Percentiles rank a stretch among this genome's conserved stretches.
These are phyloP conservation scores for Talaromyces stipitatus DNA, from an alignment of 495 filamentous ascomycete species.

Conservation along the genomic window DNA sequence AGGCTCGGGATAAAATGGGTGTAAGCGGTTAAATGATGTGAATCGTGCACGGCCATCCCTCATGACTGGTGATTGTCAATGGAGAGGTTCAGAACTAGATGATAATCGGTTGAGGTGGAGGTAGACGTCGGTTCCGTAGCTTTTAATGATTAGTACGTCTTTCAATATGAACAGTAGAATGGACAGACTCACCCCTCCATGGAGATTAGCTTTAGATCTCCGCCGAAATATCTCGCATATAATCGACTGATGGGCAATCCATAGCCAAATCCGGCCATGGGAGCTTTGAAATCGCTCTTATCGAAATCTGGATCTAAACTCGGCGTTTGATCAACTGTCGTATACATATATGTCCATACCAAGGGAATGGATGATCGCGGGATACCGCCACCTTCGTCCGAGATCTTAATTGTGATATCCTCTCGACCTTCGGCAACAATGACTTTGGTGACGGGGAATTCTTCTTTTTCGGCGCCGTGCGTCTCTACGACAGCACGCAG, in stretches of 20 bases:
- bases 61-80: conserved; percentile 98
- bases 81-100: conserved; percentile 90
- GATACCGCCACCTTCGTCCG: conserved; percentile 93
- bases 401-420: conserved; percentile 97
- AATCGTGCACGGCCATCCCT: conserved; percentile 57
- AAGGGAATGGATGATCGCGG: conserved; percentile 84
- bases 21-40: conserved; percentile 38
- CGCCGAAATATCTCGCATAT: conserved; percentile 95
- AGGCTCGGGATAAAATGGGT: conserved; percentile 32
- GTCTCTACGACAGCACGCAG: conserved; percentile 93
- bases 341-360: conserved; percentile 99
- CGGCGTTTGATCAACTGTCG: conserved; percentile 91
- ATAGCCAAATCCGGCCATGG: conserved; percentile 98
- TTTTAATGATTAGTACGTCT: conserved; percentile 27
- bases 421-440: conserved; percentile 96
- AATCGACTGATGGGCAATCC: conserved; percentile 87
- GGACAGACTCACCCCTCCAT: conserved; percentile 87
- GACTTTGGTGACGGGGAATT: conserved; percentile 93
- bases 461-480: conserved; percentile 88
- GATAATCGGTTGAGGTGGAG: conserved; percentile 93
- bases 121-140: conserved; percentile 97
- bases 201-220: conserved; percentile 93
- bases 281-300: conserved; percentile 98
- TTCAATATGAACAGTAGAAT: conserved; percentile 1
- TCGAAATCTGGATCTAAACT: conserved; percentile 96